These are phyloP conservation scores for Citrus unshiu DNA, from an alignment of 345 rosid genomes.

Conservation along the genomic window DNA sequence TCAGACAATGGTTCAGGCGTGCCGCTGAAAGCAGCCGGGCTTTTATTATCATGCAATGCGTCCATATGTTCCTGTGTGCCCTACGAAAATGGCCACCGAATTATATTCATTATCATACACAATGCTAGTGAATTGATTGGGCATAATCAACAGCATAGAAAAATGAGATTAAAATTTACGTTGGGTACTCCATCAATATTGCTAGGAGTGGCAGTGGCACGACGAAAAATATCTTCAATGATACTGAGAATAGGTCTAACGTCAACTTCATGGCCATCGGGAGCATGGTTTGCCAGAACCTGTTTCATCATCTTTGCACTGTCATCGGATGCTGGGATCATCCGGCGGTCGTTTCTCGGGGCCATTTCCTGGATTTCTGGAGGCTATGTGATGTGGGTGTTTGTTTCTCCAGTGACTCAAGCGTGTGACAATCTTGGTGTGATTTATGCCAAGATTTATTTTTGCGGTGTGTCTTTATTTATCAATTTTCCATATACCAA, in stretches of 20 bases:
- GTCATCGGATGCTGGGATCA: constrained; percentile 33
- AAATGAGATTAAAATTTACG: constrained; percentile 16
- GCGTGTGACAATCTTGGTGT: no score
- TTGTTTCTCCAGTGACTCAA: background rate
- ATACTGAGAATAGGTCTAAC: constrained; percentile 33
- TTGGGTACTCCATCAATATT: constrained; percentile 21
- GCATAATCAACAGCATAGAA: background rate
- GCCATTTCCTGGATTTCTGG: constrained; percentile 12
- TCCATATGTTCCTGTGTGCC: constrained; percentile 16
- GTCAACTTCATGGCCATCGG: constrained; percentile 40
- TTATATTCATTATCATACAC: background rate
- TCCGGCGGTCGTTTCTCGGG: constrained; percentile 14
- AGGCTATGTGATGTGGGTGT: background rate
- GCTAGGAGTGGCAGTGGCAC: constrained; percentile 22
- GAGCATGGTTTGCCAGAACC: constrained; percentile 42
- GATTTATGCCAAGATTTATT: background rate
- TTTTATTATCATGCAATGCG: constrained; percentile 18
- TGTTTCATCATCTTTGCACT: constrained; percentile 33
- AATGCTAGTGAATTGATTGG: background rate
- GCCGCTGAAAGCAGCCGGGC: constrained; percentile 12
- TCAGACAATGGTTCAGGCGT: constrained; percentile 31
- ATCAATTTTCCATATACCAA: no score
- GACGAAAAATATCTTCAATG: constrained; percentile 27
- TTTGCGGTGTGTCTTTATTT: no score
- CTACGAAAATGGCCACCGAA: constrained; percentile 1